Conservation (phyloP, 768 basidiomycete species). For the Chlorophyllum brunneum region DNA sequence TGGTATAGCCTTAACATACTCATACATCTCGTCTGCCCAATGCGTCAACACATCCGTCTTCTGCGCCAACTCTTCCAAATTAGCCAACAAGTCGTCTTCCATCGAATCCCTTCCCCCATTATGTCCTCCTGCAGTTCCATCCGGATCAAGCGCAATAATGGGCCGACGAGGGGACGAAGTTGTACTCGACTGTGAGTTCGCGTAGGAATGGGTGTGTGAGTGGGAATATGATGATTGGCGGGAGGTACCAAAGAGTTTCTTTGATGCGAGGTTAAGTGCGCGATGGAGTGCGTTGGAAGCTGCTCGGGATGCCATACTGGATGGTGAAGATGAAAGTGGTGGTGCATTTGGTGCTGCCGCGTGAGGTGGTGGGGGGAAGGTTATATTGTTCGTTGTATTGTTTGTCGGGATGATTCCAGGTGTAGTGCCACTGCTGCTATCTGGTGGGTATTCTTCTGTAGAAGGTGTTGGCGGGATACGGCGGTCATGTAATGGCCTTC, state of each 20-base stretch:
- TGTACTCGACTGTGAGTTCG: slow-evolving; percentile 20
- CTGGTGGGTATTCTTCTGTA: slow-evolving; percentile 37
- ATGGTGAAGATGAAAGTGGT: slow-evolving; percentile 64
- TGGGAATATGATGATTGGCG: slow-evolving; percentile 25
- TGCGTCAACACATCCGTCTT: slow-evolving; percentile 92
- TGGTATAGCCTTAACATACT: slow-evolving; percentile 79
- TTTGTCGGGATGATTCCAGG: slow-evolving; percentile 15
- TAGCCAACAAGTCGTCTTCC: slow-evolving; percentile 79
- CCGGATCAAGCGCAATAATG: slow-evolving; percentile 44
- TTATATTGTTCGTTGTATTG: slow-evolving; percentile 44
- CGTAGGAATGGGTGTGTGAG: slow-evolving; percentile 20
- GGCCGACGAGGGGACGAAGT: slow-evolving; percentile 59
- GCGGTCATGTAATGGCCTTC: slow-evolving; percentile 56
- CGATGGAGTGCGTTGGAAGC: slow-evolving; percentile 75
- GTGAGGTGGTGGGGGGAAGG: slow-evolving; percentile 64
- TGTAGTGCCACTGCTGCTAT: slow-evolving; percentile 27
- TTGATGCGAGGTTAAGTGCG: slow-evolving; percentile 75
- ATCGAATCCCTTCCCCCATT: slow-evolving; percentile 56
- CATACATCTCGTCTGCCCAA: slow-evolving; percentile 95
- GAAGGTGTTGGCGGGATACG: slow-evolving; percentile 45
- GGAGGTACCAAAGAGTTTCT: slow-evolving; percentile 70
- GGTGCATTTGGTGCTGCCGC: slow-evolving; percentile 38
- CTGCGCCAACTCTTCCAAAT: slow-evolving; percentile 87
- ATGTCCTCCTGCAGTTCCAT: slow-evolving; percentile 19
- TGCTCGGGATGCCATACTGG: slow-evolving; percentile 53